A percentile compares a stretch with the other conserved stretches of the same genome.
Conservation (phyloP, 208 protist species). For the Acanthamoeba quina region DNA sequence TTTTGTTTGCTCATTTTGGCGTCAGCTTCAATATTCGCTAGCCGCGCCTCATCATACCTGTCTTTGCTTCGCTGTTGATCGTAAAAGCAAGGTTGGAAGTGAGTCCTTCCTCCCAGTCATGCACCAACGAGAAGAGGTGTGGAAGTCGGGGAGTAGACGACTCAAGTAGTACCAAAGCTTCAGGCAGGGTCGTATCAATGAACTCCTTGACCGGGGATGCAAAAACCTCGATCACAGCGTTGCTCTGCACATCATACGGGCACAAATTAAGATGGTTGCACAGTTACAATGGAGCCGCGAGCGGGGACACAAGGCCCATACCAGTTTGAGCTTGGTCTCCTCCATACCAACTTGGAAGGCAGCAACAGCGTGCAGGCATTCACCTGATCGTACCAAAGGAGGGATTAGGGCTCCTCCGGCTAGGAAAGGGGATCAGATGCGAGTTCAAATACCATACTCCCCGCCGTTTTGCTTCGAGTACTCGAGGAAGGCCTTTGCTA, state of each 20-base stretch:
- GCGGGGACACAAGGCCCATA: not conserved
- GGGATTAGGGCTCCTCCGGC: not conserved
- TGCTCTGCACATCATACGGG: not conserved
- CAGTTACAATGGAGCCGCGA: not conserved
- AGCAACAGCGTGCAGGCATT: not conserved
- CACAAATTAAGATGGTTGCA: not conserved
- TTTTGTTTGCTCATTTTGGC: slow-evolving; percentile 44
- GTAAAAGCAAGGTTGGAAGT: not conserved
- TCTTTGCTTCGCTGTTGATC: slow-evolving; percentile 1
- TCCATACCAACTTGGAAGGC: slow-evolving; percentile 9
- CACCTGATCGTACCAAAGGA: not conserved
- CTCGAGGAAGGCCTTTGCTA: slow-evolving; percentile 35
- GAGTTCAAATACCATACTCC: not conserved
- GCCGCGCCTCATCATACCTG: not conserved
- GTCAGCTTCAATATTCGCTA: not conserved
- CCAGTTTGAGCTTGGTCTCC: slow-evolving; percentile 2
- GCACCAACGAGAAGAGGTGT: not conserved
- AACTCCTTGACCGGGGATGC: slow-evolving; percentile 22
- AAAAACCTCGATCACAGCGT: slow-evolving; percentile 16
- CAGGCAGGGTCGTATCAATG: not conserved
- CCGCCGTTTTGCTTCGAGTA: slow-evolving; percentile 22
- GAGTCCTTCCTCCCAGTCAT: not conserved
- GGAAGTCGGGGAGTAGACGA: not conserved
- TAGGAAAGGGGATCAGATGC: not conserved
- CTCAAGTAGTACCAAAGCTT: not conserved